Conservation (phyloP, 441 rosid species). For the Sinapis alba region DNA sequence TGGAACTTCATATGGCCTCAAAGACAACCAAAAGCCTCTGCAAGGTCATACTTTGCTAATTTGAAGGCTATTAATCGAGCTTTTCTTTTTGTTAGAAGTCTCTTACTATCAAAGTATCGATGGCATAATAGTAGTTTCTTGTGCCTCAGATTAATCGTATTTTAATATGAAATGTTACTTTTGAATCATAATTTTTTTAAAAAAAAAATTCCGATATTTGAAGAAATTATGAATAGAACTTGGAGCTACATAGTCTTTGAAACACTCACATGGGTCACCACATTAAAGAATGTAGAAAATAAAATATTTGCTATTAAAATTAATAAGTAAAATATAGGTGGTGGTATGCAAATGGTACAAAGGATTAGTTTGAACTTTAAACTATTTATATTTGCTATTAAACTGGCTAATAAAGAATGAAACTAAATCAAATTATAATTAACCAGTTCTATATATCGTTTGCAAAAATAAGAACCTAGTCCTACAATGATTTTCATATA, state of each 20-base stretch:
- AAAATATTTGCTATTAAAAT: background rate
- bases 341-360: background rate
- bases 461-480: background rate
- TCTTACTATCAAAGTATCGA: background rate
- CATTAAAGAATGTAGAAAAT: conserved; percentile 12
- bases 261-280: conserved; percentile 31
- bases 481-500: background rate
- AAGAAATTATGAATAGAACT: background rate
- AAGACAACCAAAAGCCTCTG: conserved; percentile 32
- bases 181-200: background rate
- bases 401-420: background rate
- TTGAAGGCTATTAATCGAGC: background rate
- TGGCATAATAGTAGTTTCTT: background rate
- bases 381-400: background rate
- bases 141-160: background rate
- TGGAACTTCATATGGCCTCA: conserved; percentile 12
- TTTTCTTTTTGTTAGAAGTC: too few species aligned
- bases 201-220: background rate
- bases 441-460: background rate
- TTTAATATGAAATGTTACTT: background rate
- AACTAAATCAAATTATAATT: too few species aligned
- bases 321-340: background rate
- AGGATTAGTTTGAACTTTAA: background rate
- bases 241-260: background rate
- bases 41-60: conserved; percentile 22